Evolutionary conservation across 176 grass and related monocot genomes (phyloP), one percentile per base, ranked within the genome.

Genomic region (Triticum timopheevii): DNA sequence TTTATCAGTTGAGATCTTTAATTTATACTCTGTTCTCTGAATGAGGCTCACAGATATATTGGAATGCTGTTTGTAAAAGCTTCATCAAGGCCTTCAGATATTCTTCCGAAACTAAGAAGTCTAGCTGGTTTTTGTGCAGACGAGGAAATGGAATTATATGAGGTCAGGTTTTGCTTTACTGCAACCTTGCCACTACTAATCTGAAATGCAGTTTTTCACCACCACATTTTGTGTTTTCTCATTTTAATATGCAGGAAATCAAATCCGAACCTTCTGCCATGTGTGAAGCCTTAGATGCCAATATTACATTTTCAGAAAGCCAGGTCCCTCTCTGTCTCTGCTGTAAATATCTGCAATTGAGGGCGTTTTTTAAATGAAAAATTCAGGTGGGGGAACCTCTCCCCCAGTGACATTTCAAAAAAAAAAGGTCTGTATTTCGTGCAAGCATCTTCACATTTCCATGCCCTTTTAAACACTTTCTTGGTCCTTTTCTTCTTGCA

Each of bases 31-130:
- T 30, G n/a, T 66, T 10, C n/a, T 11, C 22, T 87, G 34, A 64
- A 87, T 81, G 69, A 5, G 24, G 0, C 70, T 62, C 45, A 61
- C 42, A 89, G 91, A 83, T 92, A 87, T 87, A 77, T 92, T 27
- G 76, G 84, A 13, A 81, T 6, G 1, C 23, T 89, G 9, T 45
- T 24, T 58, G 84, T 89, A n/a, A 87, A 92, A 66, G 75, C 13
- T 68, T 56, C 62, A 27, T 88, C 76, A 4, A 84, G 13, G 52
- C 84, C 87, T 50, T 35, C 62, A 22, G 61, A 87, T 39, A 87
- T 92, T 52, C 87, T 92, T 24, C 22, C 61, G 5, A 54, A 65
- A 81, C 62, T 92, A 73, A 92, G 85, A 64, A 78, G 33, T 50
- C 77, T 92, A 73, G 87, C 91, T 65, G 91, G 76, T 80, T 81